phyloP scores from a whole-genome alignment of 2,329 filamentous ascomycete species.

The Fusarium verticillioides region DNA sequence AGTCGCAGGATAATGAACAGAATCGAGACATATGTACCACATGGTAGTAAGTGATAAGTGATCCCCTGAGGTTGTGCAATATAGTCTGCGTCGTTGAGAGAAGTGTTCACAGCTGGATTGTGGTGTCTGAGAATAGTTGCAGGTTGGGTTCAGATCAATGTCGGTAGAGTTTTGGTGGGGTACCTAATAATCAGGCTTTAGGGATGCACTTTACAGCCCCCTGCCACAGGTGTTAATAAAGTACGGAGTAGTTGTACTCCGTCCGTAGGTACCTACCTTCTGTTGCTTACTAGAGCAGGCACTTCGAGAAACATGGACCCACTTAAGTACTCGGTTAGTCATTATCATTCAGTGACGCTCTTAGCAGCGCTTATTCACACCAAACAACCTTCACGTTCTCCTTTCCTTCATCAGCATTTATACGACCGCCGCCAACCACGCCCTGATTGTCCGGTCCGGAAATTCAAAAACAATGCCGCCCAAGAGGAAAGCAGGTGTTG shows the following conservation, averaged over 20 bases:
- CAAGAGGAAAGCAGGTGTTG: slow-evolving; percentile 73
- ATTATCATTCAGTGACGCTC: slow-evolving; percentile 26
- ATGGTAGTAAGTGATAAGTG: slow-evolving; percentile 35
- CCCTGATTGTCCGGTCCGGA: slow-evolving; percentile 14
- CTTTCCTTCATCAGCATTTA: background rate
- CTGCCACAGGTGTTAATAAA: background rate
- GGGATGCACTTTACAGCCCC: slow-evolving; percentile 12
- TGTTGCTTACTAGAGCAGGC: background rate
- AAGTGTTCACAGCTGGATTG: background rate
- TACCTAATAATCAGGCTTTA: slow-evolving; percentile 31
- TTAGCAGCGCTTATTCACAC: slow-evolving; percentile 7
- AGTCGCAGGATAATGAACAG: background rate
- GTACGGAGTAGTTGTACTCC: background rate
- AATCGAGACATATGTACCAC: slow-evolving; percentile 49
- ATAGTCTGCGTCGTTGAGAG: background rate
- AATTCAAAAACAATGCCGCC: slow-evolving; percentile 68
- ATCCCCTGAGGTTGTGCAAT: background rate
- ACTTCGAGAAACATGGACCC: background rate
- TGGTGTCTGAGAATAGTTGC: background rate
- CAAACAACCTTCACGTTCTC: background rate
- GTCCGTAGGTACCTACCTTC: background rate
- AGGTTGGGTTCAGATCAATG: slow-evolving; percentile 11
- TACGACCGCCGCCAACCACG: slow-evolving; percentile 12
- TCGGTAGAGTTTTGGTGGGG: slow-evolving; percentile 33
- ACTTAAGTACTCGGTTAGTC: slow-evolving; percentile 22